phyloP scores from a whole-genome alignment of 768 basidiomycete genomes.

The Auricularia cornea region DNA sequence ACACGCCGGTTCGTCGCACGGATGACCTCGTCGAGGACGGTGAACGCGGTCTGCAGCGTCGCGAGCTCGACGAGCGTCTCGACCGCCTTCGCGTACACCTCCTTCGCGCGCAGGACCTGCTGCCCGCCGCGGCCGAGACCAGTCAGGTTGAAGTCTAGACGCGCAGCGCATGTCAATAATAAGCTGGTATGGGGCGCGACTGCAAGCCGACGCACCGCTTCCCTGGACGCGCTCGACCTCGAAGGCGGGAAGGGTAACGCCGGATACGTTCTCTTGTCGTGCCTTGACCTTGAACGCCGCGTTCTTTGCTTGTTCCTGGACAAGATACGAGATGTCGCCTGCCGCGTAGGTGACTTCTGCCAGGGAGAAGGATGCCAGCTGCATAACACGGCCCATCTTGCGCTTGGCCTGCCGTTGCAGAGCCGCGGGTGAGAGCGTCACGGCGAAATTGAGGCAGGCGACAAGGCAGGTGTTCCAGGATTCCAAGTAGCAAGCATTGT shows the following conservation, averaged over 20 bases:
- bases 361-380: conserved; percentile 96
- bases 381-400: conserved; percentile 99
- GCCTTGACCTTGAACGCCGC: conserved; percentile 91
- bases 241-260: conserved; percentile 91
- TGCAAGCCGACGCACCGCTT: conserved; percentile 45
- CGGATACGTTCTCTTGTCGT: conserved; percentile 96
- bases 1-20: conserved; percentile 98
- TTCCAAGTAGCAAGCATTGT: too few relatives aligned
- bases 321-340: conserved; percentile 94
- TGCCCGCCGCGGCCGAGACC: conserved; percentile 96
- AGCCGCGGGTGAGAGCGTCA: too few relatives aligned
- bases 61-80: conserved; percentile 97
- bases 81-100: conserved; percentile 95
- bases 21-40: conserved; percentile 97
- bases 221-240: conserved; percentile 82
- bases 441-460: too few relatives aligned
- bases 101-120: conserved; percentile 89
- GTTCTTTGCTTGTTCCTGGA: conserved; percentile 89
- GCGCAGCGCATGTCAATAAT: not conserved
- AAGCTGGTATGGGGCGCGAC: conserved; percentile 4
- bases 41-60: conserved; percentile 95
- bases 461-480: too few relatives aligned
- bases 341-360: conserved; percentile 98
- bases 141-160: conserved; percentile 97
- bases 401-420: conserved; percentile 92